Evolutionary conservation across 805 yeast genomes (phyloP).

Genomic region (Starmerella cellae): DNA sequence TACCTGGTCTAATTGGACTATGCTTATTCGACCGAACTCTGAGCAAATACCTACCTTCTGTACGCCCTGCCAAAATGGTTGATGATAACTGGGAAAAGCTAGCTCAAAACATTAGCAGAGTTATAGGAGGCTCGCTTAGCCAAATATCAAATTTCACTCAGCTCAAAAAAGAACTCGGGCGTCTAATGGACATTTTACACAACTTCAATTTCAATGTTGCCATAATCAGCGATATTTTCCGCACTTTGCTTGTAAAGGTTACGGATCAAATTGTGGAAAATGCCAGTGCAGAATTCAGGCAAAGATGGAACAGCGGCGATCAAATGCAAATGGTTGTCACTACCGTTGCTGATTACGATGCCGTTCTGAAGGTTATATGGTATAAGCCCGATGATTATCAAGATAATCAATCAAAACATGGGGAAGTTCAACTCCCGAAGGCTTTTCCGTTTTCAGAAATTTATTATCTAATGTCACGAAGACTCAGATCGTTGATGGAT

Average conservation of each 20-base stretch:
- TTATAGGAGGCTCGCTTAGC: conserved; percentile 20
- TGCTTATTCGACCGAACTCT: conserved; percentile 62
- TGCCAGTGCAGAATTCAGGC: conserved; percentile 49
- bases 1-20: conserved; percentile 53
- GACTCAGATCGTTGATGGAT: conserved; percentile 50
- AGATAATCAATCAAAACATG: conserved; percentile 21
- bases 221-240: conserved; percentile 48
- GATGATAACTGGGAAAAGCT: conserved; percentile 70
- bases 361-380: conserved; percentile 58
- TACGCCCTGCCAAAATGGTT: conserved; percentile 47
- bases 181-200: conserved; percentile 63
- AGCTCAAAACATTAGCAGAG: conserved; percentile 25
- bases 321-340: conserved; percentile 74
- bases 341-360: conserved; percentile 45
- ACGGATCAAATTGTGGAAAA: conserved; percentile 42
- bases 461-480: conserved; percentile 75
- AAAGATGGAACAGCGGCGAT: conserved; percentile 61
- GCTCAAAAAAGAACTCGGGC: conserved; percentile 51
- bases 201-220: conserved; percentile 48
- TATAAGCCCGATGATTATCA: conserved; percentile 38
- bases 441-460: conserved; percentile 78
- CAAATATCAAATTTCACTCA: conserved; percentile 25
- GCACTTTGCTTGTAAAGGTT: conserved; percentile 45
- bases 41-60: conserved; percentile 44
- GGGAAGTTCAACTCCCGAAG: conserved; percentile 37